These are phyloP conservation scores for Mucor indicus DNA, from an alignment of 371 early-diverging fungal genomes.

Conservation along the genomic window DNA sequence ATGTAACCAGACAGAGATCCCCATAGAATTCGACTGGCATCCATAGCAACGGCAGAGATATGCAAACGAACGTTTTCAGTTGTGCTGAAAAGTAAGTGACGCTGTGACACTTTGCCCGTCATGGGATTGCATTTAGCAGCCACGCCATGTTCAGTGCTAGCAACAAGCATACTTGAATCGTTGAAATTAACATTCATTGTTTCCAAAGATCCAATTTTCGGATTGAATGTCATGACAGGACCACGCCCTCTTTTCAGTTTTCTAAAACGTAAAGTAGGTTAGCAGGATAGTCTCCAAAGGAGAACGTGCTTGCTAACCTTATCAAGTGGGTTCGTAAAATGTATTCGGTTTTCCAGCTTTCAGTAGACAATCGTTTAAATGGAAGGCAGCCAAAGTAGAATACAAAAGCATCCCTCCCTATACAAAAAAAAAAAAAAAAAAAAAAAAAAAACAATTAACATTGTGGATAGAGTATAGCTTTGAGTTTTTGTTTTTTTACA, in stretches of 20 bases:
- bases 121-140: slow-evolving; percentile 40
- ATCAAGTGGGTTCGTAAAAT: slow-evolving; percentile 42
- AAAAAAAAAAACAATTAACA: neutral
- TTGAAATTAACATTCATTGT: slow-evolving; percentile 39
- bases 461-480: too few species aligned
- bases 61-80: slow-evolving; percentile 24
- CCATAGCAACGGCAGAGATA: slow-evolving; percentile 29
- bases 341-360: slow-evolving; percentile 54
- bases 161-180: slow-evolving; percentile 32
- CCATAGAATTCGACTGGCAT: slow-evolving; percentile 49
- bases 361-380: slow-evolving; percentile 32
- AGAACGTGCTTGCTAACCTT: too few species aligned
- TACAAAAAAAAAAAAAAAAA: neutral
- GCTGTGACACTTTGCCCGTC: slow-evolving; percentile 41
- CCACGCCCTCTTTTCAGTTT: slow-evolving; percentile 51
- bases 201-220: slow-evolving; percentile 41
- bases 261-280: too few species aligned
- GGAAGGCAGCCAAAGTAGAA: slow-evolving; percentile 45
- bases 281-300: too few species aligned
- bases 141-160: slow-evolving; percentile 37
- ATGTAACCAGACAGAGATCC: slow-evolving; percentile 38
- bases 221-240: slow-evolving; percentile 34
- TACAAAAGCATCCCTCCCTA: slow-evolving; percentile 50
- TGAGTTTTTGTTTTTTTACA: slow-evolving; percentile 29
- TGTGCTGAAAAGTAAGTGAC: slow-evolving; percentile 36